Conservation (phyloP, 805 yeast genomes). For the Ogataea corticis region DNA sequence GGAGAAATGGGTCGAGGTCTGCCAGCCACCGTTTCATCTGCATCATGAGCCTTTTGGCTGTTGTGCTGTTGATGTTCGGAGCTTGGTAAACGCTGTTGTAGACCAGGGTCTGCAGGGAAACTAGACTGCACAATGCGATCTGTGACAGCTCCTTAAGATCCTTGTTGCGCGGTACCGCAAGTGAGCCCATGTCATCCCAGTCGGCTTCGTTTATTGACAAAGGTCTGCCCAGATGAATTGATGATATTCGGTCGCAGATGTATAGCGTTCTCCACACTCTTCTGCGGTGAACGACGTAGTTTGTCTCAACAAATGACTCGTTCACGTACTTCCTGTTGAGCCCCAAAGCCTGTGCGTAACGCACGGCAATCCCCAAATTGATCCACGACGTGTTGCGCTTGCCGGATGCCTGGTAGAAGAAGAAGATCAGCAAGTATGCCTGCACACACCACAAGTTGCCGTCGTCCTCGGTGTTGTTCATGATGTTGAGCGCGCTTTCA, state of each 20-base stretch:
- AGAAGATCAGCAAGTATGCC: slow-evolving; percentile 39
- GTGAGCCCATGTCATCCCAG: slow-evolving; percentile 39
- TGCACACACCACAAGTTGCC: slow-evolving; percentile 44
- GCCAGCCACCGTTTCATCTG: slow-evolving; percentile 39
- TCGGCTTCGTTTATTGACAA: slow-evolving; percentile 37
- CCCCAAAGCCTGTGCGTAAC: slow-evolving; percentile 45
- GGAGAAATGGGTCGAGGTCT: slow-evolving; percentile 35
- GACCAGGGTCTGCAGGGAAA: slow-evolving; percentile 34
- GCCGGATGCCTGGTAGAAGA: slow-evolving; percentile 42
- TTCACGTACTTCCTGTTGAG: slow-evolving; percentile 40
- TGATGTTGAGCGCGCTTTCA: slow-evolving; percentile 34
- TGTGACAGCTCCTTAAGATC: slow-evolving; percentile 29
- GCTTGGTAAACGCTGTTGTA: slow-evolving; percentile 36
- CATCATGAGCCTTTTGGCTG: slow-evolving; percentile 37
- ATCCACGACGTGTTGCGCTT: slow-evolving; percentile 46
- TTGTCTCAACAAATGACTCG: slow-evolving; percentile 35
- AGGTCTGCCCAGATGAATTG: slow-evolving; percentile 40
- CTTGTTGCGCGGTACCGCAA: slow-evolving; percentile 17
- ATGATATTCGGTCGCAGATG: slow-evolving; percentile 26
- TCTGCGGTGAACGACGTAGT: slow-evolving; percentile 34
- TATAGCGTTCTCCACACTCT: slow-evolving; percentile 25
- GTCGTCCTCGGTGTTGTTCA: slow-evolving; percentile 38
- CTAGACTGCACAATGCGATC: slow-evolving; percentile 31
- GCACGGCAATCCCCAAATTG: slow-evolving; percentile 42
- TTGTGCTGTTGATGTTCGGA: slow-evolving; percentile 31